These are phyloP conservation scores for Lentinula detonsa DNA, from an alignment of 768 basidiomycete species.

Conservation along the genomic window DNA sequence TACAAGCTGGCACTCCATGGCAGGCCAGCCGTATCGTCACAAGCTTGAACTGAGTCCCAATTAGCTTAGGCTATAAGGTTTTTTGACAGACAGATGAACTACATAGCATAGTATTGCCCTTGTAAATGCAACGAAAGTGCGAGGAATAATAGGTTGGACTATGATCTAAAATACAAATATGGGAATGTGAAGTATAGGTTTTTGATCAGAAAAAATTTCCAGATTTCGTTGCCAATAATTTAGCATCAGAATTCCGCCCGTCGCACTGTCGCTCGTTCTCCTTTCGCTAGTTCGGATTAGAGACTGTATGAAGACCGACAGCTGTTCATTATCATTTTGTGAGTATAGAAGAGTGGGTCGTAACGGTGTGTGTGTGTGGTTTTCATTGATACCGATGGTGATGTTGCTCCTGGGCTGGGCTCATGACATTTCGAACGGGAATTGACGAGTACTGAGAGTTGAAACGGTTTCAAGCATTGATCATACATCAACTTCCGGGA, in stretches of 20 bases:
- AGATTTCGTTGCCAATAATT: neutral
- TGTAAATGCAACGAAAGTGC: neutral
- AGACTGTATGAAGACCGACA: neutral
- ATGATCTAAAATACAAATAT: neutral
- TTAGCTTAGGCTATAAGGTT: neutral
- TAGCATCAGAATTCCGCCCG: neutral
- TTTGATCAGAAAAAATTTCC: neutral
- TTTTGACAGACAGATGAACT: neutral
- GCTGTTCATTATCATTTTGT: neutral
- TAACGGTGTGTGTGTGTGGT: neutral
- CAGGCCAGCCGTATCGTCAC: no score
- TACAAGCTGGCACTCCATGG: no score
- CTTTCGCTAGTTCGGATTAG: neutral
- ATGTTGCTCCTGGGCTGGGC: constrained; percentile 23
- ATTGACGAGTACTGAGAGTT: constrained; percentile 20
- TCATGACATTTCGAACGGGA: constrained; percentile 29
- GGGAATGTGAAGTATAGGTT: neutral
- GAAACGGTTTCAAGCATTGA: constrained; percentile 11
- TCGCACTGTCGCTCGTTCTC: neutral
- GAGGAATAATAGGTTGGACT: neutral
- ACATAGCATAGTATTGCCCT: neutral
- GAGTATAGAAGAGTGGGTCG: neutral
- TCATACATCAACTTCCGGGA: neutral
- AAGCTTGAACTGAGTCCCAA: neutral
- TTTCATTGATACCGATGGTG: constrained; percentile 3